Evolutionary conservation across 208 protist genomes (phyloP).

Genomic region (Leishmania gerbilli): DNA sequence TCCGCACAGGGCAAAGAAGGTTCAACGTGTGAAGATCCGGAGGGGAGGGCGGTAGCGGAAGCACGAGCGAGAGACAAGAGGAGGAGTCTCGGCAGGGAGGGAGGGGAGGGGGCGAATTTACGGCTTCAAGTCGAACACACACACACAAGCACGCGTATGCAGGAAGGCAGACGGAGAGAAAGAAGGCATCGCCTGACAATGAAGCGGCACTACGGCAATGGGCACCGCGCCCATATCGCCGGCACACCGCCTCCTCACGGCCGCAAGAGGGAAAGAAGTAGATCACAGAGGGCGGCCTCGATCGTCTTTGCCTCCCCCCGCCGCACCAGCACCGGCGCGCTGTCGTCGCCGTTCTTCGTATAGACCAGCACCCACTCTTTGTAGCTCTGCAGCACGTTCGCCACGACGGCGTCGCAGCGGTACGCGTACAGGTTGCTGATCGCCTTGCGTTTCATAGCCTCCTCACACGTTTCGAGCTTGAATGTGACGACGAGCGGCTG

Average conservation of each 20-base stretch:
- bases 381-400: constrained; percentile 86
- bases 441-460: constrained; percentile 69
- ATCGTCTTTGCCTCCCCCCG: constrained; percentile 45
- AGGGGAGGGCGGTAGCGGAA: too few species aligned
- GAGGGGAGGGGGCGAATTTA: not conserved
- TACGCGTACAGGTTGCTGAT: constrained; percentile 69
- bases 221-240: not conserved
- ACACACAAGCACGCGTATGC: not conserved
- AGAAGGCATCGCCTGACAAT: not conserved
- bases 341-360: constrained; percentile 32
- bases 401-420: constrained; percentile 75
- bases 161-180: not conserved
- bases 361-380: constrained; percentile 78
- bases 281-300: constrained; percentile 55
- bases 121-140: not conserved
- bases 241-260: not conserved
- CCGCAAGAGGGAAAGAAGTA: constrained; percentile 39
- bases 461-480: constrained; percentile 83
- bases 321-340: constrained; percentile 31
- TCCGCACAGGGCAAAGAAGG: not conserved
- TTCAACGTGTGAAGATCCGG: not conserved
- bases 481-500: constrained; percentile 70
- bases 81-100: not conserved
- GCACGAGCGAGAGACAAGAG: not conserved
- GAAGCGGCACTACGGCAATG: not conserved